Evolutionary conservation across 1,284 basidiomycete genomes (phyloP), one percentile per base, ranked within the genome.

Genomic region (Coniferiporia weirii): DNA sequence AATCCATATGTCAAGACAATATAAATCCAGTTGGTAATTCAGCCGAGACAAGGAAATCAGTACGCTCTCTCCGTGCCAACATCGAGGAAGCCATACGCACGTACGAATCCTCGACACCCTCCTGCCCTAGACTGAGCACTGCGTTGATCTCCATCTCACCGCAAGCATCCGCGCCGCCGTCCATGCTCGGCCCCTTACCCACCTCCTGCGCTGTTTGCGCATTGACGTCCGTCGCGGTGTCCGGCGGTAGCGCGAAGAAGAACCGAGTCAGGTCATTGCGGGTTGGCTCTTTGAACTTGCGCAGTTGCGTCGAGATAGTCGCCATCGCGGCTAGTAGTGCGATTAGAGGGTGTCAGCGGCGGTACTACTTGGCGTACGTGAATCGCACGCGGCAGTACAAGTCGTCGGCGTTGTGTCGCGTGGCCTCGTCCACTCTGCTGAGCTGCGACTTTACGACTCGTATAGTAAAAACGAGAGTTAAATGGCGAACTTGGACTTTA

Each of bases 21-120:
- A 27, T 27, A 27, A 27, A 3, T 27, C 27, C 27, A 27, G 27
- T 27, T 5, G 27, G 2, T 3, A 27, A 5, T 27, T 27, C 27
- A 27, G 27, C 27, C 27, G 27, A 27, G 5, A 27, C 27, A 27
- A 27, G 27, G 27, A 40, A 40, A 15, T 40, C 38, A 40, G 38
- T 15, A 7, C 38, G 38, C 38, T 40, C 38, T 40, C 38, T 40
- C 15, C 38, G 15, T 10, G 15, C 15, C 8, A 15, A 15, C 38
- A 40, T 40, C 38, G 15, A 40, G 8, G 15, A 15, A 15, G 38
- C 22, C 50, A 19, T 38, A 59, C 6, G 36, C 45, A 85, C 93
- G 79, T 76, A 95, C 94, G 94, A 91, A 68, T 97, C 94, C 73
- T 95, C 91, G 65, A 90, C 80, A 19, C 87, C 91, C 64, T 93